Percentiles rank a stretch among this genome's conserved stretches.
Evolutionary conservation across 805 yeast genomes (phyloP).

Genomic region (Candida maesae): DNA sequence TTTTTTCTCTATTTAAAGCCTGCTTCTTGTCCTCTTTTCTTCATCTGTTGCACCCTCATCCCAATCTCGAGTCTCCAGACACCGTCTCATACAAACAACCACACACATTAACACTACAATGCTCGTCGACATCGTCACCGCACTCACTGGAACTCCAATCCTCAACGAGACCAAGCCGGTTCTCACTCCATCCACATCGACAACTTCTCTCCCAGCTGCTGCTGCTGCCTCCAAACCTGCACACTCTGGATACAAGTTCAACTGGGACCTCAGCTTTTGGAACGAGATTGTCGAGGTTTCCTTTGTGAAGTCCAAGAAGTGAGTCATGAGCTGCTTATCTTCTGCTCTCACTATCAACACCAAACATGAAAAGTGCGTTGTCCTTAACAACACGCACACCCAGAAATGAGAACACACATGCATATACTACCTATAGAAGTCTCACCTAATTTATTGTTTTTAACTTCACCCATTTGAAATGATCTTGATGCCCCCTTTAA

Average conservation of each 20-base stretch:
- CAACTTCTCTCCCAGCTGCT: neutral
- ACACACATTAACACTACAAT: neutral
- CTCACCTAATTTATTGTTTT: too few relatives aligned
- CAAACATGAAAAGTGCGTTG: too few relatives aligned
- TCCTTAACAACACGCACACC: too few relatives aligned
- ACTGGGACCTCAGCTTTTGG: slow-evolving; percentile 4
- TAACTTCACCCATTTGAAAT: too few relatives aligned
- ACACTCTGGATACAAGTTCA: slow-evolving; percentile 4
- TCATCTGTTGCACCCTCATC: neutral
- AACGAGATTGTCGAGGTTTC: slow-evolving; percentile 1
- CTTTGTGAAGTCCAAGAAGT: slow-evolving; percentile 1
- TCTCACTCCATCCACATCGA: slow-evolving; percentile 7
- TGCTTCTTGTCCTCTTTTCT: too few relatives aligned
- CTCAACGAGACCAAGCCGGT: slow-evolving; percentile 14
- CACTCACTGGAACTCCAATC: slow-evolving; percentile 14
- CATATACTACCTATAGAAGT: too few relatives aligned
- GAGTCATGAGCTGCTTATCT: neutral
- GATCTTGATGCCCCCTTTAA: too few relatives aligned
- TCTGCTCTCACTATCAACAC: too few relatives aligned
- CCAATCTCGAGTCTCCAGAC: neutral
- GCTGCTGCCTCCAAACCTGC: slow-evolving; percentile 1
- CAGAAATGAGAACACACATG: too few relatives aligned
- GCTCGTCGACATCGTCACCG: slow-evolving; percentile 12
- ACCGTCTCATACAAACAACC: neutral
- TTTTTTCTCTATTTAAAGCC: too few relatives aligned